phyloP scores from a whole-genome alignment of 768 basidiomycete genomes.

The Lactarius akahatsu region DNA sequence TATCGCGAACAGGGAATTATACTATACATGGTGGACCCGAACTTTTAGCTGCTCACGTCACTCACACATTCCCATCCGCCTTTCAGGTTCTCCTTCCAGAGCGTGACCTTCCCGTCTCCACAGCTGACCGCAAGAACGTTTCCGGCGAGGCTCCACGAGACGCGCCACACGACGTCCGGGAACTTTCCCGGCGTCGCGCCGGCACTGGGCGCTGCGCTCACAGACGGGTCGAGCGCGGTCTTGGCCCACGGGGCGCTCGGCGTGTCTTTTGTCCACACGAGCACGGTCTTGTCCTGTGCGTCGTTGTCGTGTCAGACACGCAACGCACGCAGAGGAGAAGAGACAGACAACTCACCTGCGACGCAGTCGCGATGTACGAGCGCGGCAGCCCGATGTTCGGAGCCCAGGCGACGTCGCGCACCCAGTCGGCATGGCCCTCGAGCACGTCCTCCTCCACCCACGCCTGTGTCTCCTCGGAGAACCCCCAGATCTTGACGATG shows the following conservation, averaged over 20 bases:
- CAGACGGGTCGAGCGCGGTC: slow-evolving; percentile 73
- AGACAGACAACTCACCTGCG: slow-evolving; percentile 52
- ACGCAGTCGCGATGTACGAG: slow-evolving; percentile 94
- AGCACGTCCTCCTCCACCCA: slow-evolving; percentile 91
- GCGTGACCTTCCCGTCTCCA: slow-evolving; percentile 95
- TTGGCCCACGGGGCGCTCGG: slow-evolving; percentile 75
- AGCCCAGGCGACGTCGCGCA: slow-evolving; percentile 98
- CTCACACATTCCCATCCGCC: slow-evolving; percentile 97
- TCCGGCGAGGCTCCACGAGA: slow-evolving; percentile 95
- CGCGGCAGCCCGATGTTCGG: slow-evolving; percentile 94
- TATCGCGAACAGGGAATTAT: slow-evolving; percentile 13
- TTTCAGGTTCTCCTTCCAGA: slow-evolving; percentile 97
- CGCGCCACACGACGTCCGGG: slow-evolving; percentile 98
- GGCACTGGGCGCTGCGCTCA: slow-evolving; percentile 43
- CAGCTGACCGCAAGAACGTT: slow-evolving; percentile 96
- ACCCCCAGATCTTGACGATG: slow-evolving; percentile 91
- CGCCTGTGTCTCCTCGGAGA: slow-evolving; percentile 79
- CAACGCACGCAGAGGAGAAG: background rate
- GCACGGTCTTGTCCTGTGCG: slow-evolving; percentile 72
- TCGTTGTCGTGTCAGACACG: too few relatives aligned
- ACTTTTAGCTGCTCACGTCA: slow-evolving; percentile 78
- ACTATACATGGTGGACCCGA: slow-evolving; percentile 13
- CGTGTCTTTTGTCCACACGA: slow-evolving; percentile 88
- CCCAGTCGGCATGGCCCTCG: slow-evolving; percentile 96
- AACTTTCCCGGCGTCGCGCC: slow-evolving; percentile 70